Evolutionary conservation across 495 filamentous ascomycete species (phyloP).

Genomic region (Xylaria telfairii): DNA sequence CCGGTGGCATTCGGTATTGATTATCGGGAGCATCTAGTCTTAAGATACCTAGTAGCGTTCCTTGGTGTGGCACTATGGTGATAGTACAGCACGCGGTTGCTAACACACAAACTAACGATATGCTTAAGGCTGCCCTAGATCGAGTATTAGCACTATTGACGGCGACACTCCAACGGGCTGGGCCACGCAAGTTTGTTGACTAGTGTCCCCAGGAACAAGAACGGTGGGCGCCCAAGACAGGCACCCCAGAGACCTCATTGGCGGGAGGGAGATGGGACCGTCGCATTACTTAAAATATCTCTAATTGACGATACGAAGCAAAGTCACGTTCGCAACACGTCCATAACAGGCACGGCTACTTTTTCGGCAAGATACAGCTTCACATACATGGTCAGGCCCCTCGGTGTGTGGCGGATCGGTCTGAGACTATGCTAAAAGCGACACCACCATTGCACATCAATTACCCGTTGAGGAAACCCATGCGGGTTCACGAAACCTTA

Average conservation of each 20-base stretch:
- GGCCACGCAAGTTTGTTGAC: not conserved
- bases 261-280: not conserved
- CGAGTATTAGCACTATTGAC: not conserved
- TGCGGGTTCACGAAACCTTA: constrained; percentile 22
- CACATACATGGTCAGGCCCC: not conserved
- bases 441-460: not conserved
- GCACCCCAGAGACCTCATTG: not conserved
- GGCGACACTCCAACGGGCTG: not conserved
- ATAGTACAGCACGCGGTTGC: not conserved
- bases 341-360: not conserved
- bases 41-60: not conserved
- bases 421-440: not conserved
- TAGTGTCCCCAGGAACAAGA: not conserved
- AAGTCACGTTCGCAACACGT: not conserved
- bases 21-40: not conserved
- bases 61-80: not conserved
- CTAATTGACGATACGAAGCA: constrained; percentile 1
- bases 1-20: constrained; percentile 7
- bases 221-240: not conserved
- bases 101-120: not conserved
- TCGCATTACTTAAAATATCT: constrained; percentile 9
- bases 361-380: not conserved
- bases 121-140: not conserved
- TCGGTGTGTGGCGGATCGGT: not conserved
- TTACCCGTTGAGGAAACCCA: constrained; percentile 9